Percentiles rank a stretch among this genome's conserved stretches.
These are phyloP conservation scores for Glutinoglossum americanum DNA, from an alignment of 495 filamentous ascomycete species.

Conservation along the genomic window DNA sequence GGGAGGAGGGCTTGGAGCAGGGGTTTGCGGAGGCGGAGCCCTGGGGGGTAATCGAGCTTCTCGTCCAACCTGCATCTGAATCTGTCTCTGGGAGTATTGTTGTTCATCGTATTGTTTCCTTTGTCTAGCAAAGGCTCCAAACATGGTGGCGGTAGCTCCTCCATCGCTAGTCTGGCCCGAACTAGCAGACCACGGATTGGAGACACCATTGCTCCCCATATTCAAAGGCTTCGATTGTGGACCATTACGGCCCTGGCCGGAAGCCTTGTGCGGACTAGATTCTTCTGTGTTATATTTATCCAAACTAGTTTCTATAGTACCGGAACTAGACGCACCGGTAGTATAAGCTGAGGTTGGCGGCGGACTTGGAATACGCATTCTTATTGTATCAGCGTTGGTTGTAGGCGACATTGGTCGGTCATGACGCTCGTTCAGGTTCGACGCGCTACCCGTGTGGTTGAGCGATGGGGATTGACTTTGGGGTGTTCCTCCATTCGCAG, in stretches of 20 bases:
- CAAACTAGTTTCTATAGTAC: background rate
- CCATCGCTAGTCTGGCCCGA: slow-evolving; percentile 54
- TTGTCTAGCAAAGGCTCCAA: slow-evolving; percentile 69
- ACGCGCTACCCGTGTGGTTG: slow-evolving; percentile 28
- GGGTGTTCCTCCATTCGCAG: slow-evolving; percentile 28
- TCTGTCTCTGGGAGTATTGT: slow-evolving; percentile 61
- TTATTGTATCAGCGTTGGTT: background rate
- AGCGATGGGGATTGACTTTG: slow-evolving; percentile 10
- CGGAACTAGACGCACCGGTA: background rate
- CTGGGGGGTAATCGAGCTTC: background rate
- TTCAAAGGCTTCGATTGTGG: background rate
- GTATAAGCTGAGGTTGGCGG: background rate
- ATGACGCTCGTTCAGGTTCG: slow-evolving; percentile 32
- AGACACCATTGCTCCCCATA: slow-evolving; percentile 30
- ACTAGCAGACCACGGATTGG: slow-evolving; percentile 25
- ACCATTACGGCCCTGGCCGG: background rate
- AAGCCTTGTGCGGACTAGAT: background rate
- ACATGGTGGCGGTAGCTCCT: slow-evolving; percentile 58
- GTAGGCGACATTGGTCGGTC: slow-evolving; percentile 25
- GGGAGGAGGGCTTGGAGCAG: background rate
- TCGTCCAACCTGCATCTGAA: slow-evolving; percentile 40
- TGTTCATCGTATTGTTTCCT: slow-evolving; percentile 56
- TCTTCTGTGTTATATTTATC: background rate
- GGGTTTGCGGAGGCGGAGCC: background rate
- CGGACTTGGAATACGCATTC: background rate